Base-by-base conservation (phyloP, 352 stramenopile genomes). In the Phytopythium helicoides region DNA sequence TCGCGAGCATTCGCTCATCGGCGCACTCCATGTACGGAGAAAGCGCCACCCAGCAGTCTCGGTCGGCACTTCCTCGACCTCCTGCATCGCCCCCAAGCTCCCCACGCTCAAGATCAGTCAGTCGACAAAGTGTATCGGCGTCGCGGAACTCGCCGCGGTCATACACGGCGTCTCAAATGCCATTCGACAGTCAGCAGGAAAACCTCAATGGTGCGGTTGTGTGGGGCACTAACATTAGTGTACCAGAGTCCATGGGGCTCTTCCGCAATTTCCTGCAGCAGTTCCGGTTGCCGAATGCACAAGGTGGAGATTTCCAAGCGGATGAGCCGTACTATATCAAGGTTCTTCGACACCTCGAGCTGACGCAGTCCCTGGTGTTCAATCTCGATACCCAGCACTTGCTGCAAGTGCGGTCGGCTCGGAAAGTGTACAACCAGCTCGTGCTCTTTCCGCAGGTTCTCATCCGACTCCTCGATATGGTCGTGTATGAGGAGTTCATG, bases 381-480 rank as follows among this genome's bases (percentile, higher is more conserved):
- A 92, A 97, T 66, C 67, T 98, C 10, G 88, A 98, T 64, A 96
- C 87, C 49, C 81, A 94, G 57, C 89, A 98, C 42, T 60, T 98
- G 49, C 65, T 87, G 41, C 77, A 94, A 55, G 95, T 91, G 52
- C 68, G 58, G 1, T 66, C 78, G 41, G 82, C 71, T 3, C 68
- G 95, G 59, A 86, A 89, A 48, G 62, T 99, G 18, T 99, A 99
- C 71, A 88, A 96, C 58, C 96, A 99, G 75, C 75, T 99, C 23
- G 67, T 98, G 22, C 75, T 97, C 34, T 99, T 98, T 70, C 97
- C 92, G 4, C 85, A 97, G 58, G 83, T 93, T 62, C 87, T 99
- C 19, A 96, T 99, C 45, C 92, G 93, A 3, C 91, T 99, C 39
- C 86, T 99, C 66, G 97, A 99, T 75, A 87, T 98, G 68, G 84